Base-by-base conservation (phyloP, 2,329 filamentous ascomycete species). In the Paecilomyces sp. region DNA sequence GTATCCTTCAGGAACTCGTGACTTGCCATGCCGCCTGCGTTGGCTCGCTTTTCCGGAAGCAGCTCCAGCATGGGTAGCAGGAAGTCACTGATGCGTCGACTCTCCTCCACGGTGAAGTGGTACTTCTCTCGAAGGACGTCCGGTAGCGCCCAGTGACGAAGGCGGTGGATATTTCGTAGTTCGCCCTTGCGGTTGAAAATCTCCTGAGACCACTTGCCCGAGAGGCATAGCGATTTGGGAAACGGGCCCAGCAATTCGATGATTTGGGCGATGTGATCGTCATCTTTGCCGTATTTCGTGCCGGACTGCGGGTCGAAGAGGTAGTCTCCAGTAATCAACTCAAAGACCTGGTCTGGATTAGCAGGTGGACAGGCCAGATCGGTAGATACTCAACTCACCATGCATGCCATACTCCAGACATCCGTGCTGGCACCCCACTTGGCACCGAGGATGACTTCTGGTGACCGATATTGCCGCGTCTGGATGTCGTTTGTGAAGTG, bases 361-460 rank as follows among this genome's bases (percentile, higher is more conserved):
- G 51, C 56, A 57, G 2, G 25, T 47, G 53, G 24, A 34, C 12
- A 11, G 15, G 52, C 12, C 13, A 41, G 55, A 55, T 8, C 22
- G 25, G 50, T 2, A 34, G 58, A 55, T n/a, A 4, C 9, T 8
- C 24, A 56, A 71, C 86, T 69, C 83, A 97, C 94, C 94, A 99
- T 99, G 66, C 90, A 90, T 61, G 94, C 92, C 94, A 99, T 99
- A 77, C 93, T 97, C 94, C 94, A 99, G 7, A 97, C 90, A 76
- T 99, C 94, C 1, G 94, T 97, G 73, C 93, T 97, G n/a, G 94
- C 94, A 66, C 94, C 94, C 94, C 94, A 99, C 80, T 97, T 97
- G 2, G 92, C 87, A 47, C 94, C 94, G 22, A 99, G 80, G 62
- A 99, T 97, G 59, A 99, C 94, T 77, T 99, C 94, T 1, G 94